phyloP scores from a whole-genome alignment of 176 grass and related monocot genomes.

The Triticum monococcum region DNA sequence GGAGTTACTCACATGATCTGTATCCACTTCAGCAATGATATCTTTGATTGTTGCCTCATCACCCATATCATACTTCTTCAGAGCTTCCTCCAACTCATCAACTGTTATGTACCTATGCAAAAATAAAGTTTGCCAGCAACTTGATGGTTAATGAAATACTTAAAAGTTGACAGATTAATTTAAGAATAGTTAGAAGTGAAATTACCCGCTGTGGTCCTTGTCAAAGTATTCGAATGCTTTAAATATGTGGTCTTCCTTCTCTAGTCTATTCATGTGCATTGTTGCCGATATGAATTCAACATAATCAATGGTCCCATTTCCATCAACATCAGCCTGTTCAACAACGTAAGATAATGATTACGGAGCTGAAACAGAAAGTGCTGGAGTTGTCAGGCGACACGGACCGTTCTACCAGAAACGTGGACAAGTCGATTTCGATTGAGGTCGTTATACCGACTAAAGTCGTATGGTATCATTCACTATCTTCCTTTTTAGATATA shows the following conservation, averaged over 20 bases:
- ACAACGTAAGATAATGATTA: slow-evolving; percentile 25
- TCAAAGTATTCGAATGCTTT: slow-evolving; percentile 97
- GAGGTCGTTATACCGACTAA: not conserved
- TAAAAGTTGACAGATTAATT: not conserved
- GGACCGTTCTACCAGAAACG: not conserved
- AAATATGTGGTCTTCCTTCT: slow-evolving; percentile 86
- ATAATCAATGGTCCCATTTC: slow-evolving; percentile 93
- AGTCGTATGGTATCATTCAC: not conserved
- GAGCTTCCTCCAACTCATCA: slow-evolving; percentile 91
- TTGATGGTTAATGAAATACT: not conserved
- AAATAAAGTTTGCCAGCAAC: slow-evolving; percentile 20
- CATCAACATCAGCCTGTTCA: slow-evolving; percentile 94
- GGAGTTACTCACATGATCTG: slow-evolving; percentile 63
- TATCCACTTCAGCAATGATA: slow-evolving; percentile 98
- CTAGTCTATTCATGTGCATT: slow-evolving; percentile 96
- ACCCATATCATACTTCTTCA: slow-evolving; percentile 92
- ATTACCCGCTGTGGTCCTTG: slow-evolving; percentile 88
- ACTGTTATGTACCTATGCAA: slow-evolving; percentile 72
- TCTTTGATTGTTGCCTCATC: slow-evolving; percentile 94
- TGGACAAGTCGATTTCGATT: not conserved
- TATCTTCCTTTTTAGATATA: not conserved
- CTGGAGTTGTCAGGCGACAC: not conserved
- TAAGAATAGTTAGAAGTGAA: not conserved
- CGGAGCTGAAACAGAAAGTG: slow-evolving; percentile 4
- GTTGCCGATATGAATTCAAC: slow-evolving; percentile 93